Evolutionary conservation across 805 yeast genomes (phyloP).

Genomic region (Citeromyces matritensis): DNA sequence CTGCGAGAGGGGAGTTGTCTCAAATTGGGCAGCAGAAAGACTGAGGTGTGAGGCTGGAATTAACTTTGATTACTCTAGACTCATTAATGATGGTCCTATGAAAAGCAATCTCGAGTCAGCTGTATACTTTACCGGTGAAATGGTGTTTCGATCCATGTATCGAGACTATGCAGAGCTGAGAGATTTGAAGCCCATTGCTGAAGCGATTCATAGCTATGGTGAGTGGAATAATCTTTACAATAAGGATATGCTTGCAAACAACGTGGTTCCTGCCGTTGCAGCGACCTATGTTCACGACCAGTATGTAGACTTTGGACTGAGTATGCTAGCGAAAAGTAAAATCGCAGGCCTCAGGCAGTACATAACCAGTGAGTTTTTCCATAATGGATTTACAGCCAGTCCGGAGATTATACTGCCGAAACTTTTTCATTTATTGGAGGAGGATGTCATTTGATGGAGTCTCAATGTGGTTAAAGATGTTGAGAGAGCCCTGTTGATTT

Average conservation of each 20-base stretch:
- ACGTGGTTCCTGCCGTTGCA: conserved; percentile 26
- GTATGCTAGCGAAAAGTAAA: conserved; percentile 18
- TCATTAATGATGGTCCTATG: too few relatives aligned
- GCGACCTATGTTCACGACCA: conserved; percentile 33
- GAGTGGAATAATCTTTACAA: conserved; percentile 12
- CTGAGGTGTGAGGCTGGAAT: conserved; percentile 13
- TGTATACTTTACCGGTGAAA: conserved; percentile 36
- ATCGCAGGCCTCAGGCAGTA: conserved; percentile 22
- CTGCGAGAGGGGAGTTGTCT: conserved; percentile 22
- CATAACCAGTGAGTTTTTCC: conserved; percentile 33
- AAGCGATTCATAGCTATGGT: conserved; percentile 14
- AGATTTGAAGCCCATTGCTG: conserved; percentile 23
- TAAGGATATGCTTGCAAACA: conserved; percentile 8
- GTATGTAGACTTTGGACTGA: conserved; percentile 31
- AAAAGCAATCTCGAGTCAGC: too few relatives aligned
- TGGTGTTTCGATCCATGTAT: conserved; percentile 35
- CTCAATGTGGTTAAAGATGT: too few relatives aligned
- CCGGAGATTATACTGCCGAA: conserved; percentile 21
- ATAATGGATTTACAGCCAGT: conserved; percentile 29
- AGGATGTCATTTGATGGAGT: conserved; percentile 22
- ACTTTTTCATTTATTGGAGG: conserved; percentile 21
- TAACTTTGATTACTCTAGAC: conserved; percentile 10
- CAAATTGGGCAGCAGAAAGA: conserved; percentile 36
- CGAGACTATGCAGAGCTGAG: conserved; percentile 29
- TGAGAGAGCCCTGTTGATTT: too few relatives aligned